These are phyloP conservation scores for Penicillium nucicola DNA, from an alignment of 495 filamentous ascomycete species.

Conservation along the genomic window DNA sequence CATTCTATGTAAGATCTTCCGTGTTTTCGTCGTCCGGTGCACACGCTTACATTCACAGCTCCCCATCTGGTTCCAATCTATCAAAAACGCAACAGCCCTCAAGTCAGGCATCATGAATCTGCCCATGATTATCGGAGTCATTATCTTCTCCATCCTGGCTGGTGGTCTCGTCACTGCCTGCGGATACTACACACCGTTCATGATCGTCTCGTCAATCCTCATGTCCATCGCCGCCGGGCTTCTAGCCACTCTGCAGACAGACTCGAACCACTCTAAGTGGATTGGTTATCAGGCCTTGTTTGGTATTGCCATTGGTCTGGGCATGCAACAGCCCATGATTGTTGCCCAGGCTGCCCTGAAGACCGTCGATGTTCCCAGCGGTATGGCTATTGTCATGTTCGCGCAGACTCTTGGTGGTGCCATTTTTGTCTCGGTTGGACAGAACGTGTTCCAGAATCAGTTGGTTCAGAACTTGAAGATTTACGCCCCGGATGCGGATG, in stretches of 20 bases:
- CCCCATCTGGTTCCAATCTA: conserved; percentile 87
- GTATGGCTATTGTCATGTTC: conserved; percentile 65
- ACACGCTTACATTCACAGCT: conserved; percentile 48
- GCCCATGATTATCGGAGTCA: conserved; percentile 64
- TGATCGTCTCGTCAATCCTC: conserved; percentile 59
- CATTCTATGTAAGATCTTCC: conserved; percentile 45
- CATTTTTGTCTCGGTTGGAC: conserved; percentile 69
- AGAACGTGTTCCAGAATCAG: conserved; percentile 75
- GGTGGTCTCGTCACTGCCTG: conserved; percentile 59
- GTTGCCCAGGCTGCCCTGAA: conserved; percentile 66
- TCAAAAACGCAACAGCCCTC: conserved; percentile 65
- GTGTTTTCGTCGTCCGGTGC: neutral
- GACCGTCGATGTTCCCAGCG: conserved; percentile 60
- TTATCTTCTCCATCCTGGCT: conserved; percentile 57
- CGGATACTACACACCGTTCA: conserved; percentile 77
- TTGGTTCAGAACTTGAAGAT: conserved; percentile 54
- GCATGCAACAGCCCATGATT: conserved; percentile 66
- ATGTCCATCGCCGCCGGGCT: conserved; percentile 67
- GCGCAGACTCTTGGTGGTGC: conserved; percentile 69
- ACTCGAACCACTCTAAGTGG: conserved; percentile 58
- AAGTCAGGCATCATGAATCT: conserved; percentile 75
- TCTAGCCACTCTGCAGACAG: conserved; percentile 57
- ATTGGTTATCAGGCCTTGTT: conserved; percentile 75
- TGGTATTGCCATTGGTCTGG: conserved; percentile 66
- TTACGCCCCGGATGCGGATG: conserved; percentile 50